phyloP scores from a whole-genome alignment of 2,329 filamentous ascomycete genomes.

The Pseudogymnoascus sp. region DNA sequence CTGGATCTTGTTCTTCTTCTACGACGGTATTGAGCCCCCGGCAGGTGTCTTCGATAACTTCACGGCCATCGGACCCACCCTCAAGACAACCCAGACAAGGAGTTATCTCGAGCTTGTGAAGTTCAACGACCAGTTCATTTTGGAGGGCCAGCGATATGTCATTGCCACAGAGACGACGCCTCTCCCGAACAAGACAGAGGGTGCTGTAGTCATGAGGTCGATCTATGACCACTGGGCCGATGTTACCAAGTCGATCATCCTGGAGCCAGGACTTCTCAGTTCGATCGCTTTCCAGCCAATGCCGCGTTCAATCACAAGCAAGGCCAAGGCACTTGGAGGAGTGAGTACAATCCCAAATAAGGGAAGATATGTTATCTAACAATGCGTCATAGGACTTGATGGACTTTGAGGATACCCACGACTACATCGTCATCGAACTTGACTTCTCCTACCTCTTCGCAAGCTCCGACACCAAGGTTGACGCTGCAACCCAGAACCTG shows the following conservation, averaged over 20 bases:
- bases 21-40: slow-evolving; percentile 48
- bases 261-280: slow-evolving; percentile 15
- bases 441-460: slow-evolving; percentile 18
- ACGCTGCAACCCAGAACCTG: slow-evolving; percentile 1
- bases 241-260: slow-evolving; percentile 19
- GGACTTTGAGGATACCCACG: slow-evolving; percentile 19
- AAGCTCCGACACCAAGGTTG: not conserved
- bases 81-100: slow-evolving; percentile 9
- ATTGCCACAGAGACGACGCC: slow-evolving; percentile 11
- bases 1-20: slow-evolving; percentile 56
- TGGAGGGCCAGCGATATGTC: slow-evolving; percentile 10
- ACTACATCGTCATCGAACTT: slow-evolving; percentile 27
- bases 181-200: slow-evolving; percentile 7
- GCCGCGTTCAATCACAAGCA: slow-evolving; percentile 21
- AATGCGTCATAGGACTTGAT: slow-evolving; percentile 17
- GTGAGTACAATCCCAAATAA: not conserved
- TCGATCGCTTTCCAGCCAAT: slow-evolving; percentile 28
- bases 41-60: slow-evolving; percentile 37
- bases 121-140: slow-evolving; percentile 1
- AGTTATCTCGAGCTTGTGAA: slow-evolving; percentile 10
- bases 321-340: slow-evolving; percentile 14
- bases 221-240: slow-evolving; percentile 6
- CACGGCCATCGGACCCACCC: slow-evolving; percentile 31
- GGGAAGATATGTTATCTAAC: not conserved
- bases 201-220: slow-evolving; percentile 7